phyloP scores from a whole-genome alignment of 1,139 yeast species.

The Suhomyces bribrorum region DNA sequence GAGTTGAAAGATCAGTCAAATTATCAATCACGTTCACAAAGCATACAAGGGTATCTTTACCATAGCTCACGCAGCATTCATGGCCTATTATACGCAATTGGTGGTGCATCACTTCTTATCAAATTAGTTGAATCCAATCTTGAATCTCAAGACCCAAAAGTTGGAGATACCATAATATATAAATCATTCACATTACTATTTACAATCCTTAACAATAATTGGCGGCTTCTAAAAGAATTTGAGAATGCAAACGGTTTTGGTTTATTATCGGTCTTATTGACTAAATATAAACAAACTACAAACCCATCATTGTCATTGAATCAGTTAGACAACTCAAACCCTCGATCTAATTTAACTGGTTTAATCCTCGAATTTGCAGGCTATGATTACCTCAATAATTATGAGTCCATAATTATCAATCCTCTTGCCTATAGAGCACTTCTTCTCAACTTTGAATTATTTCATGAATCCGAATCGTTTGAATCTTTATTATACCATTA shows the following conservation, averaged over 20 bases:
- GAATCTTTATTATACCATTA: constrained; percentile 57
- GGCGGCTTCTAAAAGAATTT: constrained; percentile 45
- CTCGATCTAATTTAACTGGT: constrained; percentile 17
- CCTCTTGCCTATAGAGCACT: constrained; percentile 32
- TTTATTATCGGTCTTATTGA: constrained; percentile 33
- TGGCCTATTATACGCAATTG: constrained; percentile 35
- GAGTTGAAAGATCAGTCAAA: constrained; percentile 7
- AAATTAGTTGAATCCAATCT: constrained; percentile 32
- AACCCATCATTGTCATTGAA: constrained; percentile 23
- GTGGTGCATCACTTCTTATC: constrained; percentile 39
- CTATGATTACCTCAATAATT: constrained; percentile 24
- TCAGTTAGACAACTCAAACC: neutral
- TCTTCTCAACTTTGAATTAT: constrained; percentile 38
- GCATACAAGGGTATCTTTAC: constrained; percentile 11
- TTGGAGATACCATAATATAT: constrained; percentile 26
- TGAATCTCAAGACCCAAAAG: constrained; percentile 13
- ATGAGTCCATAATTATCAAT: constrained; percentile 34
- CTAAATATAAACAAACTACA: constrained; percentile 28
- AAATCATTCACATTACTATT: constrained; percentile 30
- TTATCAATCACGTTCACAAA: neutral
- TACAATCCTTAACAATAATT: constrained; percentile 31
- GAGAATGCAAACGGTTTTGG: constrained; percentile 47
- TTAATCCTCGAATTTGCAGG: constrained; percentile 30
- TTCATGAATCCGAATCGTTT: constrained; percentile 42
- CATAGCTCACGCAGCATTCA: constrained; percentile 34